Evolutionary conservation across 345 rosid genomes (phyloP).

Genomic region (Schrenkiella parvula): DNA sequence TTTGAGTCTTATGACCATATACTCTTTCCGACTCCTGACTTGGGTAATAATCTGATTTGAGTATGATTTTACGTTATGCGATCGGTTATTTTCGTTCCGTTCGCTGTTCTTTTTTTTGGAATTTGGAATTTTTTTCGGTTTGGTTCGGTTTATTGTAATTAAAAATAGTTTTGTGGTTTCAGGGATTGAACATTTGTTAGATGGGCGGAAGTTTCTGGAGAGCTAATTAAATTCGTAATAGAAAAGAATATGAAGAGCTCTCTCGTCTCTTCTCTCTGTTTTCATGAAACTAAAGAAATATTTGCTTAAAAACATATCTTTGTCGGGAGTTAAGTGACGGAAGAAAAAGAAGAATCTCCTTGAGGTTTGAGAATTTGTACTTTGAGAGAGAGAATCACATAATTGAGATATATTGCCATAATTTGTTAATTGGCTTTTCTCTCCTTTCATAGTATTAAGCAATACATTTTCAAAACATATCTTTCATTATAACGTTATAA

Average conservation of each 20-base stretch:
- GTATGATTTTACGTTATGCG: neutral
- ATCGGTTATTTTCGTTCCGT: neutral
- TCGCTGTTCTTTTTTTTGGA: neutral
- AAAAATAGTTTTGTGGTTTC: neutral
- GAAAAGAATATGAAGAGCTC: neutral
- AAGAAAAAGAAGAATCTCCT: too few relatives aligned
- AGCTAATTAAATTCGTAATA: conserved; percentile 16
- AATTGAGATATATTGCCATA: too few relatives aligned
- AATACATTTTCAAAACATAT: neutral
- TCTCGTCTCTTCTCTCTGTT: neutral
- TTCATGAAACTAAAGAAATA: neutral
- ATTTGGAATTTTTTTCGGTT: neutral
- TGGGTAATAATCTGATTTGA: conserved; percentile 14
- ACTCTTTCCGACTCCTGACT: conserved; percentile 32
- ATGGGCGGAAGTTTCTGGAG: conserved; percentile 24
- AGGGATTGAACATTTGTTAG: conserved; percentile 50
- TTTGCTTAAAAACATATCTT: too few relatives aligned
- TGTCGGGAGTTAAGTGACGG: too few relatives aligned
- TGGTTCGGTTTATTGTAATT: neutral
- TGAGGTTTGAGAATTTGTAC: too few relatives aligned
- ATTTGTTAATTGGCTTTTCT: too few relatives aligned
- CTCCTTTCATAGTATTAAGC: neutral
- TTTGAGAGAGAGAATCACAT: too few relatives aligned
- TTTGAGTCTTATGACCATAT: conserved; percentile 28
- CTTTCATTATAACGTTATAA: neutral